A percentile compares a stretch with the other conserved stretches of the same genome.
These are phyloP conservation scores for Alternaria sp. DNA, from an alignment of 2,329 filamentous ascomycete species.

Conservation along the genomic window DNA sequence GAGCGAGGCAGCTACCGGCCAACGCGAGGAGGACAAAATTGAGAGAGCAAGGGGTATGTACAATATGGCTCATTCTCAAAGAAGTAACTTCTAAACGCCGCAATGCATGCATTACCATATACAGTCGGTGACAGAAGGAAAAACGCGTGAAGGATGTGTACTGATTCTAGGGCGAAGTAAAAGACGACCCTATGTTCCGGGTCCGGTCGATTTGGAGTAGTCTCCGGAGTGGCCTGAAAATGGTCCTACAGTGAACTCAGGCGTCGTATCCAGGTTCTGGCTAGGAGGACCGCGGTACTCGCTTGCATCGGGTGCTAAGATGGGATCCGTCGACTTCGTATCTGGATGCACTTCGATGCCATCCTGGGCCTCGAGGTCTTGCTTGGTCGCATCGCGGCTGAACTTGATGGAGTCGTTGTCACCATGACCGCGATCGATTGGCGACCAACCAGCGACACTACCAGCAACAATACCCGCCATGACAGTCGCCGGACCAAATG, in stretches of 20 bases:
- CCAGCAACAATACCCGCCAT: constrained; percentile 86
- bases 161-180: constrained; percentile 4
- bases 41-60: constrained; percentile 24
- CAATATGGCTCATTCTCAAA: constrained; percentile 7
- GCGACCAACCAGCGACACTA: constrained; percentile 79
- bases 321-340: constrained; percentile 58
- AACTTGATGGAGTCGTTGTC: constrained; percentile 55
- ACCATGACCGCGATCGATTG: constrained; percentile 62
- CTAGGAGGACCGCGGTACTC: constrained; percentile 54
- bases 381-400: constrained; percentile 42
- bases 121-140: constrained; percentile 10
- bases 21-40: constrained; percentile 4
- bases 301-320: constrained; percentile 56
- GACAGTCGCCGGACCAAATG: constrained; percentile 76
- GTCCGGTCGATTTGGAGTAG: constrained; percentile 18
- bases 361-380: constrained; percentile 55
- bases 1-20: constrained; percentile 6
- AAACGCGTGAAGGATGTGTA: constrained; percentile 1
- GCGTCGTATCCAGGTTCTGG: constrained; percentile 56
- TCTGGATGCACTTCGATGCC: constrained; percentile 60
- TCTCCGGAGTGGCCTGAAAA: constrained; percentile 49
- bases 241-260: constrained; percentile 54
- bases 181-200: constrained; percentile 7
- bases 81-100: constrained; percentile 14
- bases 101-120: constrained; percentile 17